Evolutionary conservation across 1,284 basidiomycete genomes (phyloP).

Genomic region (Cutaneotrichosporon cutaneum): DNA sequence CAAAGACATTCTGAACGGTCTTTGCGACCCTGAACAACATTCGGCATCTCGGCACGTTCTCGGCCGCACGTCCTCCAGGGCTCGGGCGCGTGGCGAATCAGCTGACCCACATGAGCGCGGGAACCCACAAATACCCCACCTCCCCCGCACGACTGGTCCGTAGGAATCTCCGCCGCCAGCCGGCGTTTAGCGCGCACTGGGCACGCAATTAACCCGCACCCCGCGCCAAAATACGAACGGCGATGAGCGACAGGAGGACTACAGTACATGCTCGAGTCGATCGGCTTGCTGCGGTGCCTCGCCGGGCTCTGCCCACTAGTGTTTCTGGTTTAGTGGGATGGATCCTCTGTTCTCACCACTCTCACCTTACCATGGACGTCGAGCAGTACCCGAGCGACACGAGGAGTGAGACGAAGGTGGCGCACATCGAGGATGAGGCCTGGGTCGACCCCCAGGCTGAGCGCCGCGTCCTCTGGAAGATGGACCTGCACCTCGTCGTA

Average conservation of each 20-base stretch:
- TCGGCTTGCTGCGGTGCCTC: not conserved
- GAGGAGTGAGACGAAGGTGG: not conserved
- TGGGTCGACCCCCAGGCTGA: constrained; percentile 15
- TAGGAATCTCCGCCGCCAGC: no score
- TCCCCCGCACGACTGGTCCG: not conserved
- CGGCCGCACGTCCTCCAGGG: not conserved
- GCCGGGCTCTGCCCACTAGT: not conserved
- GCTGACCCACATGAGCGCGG: not conserved
- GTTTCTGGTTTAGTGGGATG: not conserved
- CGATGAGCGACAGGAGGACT: no score
- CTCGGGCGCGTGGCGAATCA: not conserved
- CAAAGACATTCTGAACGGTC: no score
- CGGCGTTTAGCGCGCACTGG: no score
- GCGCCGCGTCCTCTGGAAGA: constrained; percentile 20
- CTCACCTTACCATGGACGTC: not conserved
- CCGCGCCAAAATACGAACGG: not conserved
- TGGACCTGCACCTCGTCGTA: constrained; percentile 21
- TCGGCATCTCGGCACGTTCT: not conserved
- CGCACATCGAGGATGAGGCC: not conserved
- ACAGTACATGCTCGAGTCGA: no score
- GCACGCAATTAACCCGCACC: no score
- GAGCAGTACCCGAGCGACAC: not conserved
- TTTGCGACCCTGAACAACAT: no score
- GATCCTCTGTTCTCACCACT: not conserved
- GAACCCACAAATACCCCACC: not conserved